A percentile compares a stretch with the other conserved stretches of the same genome.
These are phyloP conservation scores for Botrytis porri DNA, from an alignment of 2,329 filamentous ascomycete genomes.

Conservation along the genomic window DNA sequence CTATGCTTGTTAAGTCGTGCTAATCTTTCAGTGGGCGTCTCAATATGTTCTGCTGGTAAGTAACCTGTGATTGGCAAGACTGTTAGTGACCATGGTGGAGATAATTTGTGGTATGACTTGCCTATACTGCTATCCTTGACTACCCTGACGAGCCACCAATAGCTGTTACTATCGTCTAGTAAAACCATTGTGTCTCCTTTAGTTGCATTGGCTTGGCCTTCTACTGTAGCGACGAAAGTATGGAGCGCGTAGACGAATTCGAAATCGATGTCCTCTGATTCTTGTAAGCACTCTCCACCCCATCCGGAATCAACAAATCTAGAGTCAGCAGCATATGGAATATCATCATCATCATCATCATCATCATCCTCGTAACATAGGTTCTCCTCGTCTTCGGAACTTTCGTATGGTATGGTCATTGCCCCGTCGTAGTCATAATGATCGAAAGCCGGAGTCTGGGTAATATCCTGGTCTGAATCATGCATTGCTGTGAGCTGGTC, in stretches of 20 bases:
- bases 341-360: conserved; percentile 55
- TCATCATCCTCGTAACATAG: conserved; percentile 42
- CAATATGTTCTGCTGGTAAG: conserved; percentile 94
- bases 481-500: conserved; percentile 23
- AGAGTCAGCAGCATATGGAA: conserved; percentile 49
- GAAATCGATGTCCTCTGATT: conserved; percentile 98
- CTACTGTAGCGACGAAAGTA: conserved; percentile 95
- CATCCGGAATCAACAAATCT: conserved; percentile 70
- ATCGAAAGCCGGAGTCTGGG: not conserved
- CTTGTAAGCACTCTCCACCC: conserved; percentile 82
- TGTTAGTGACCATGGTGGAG: conserved; percentile 4
- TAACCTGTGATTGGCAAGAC: conserved; percentile 60
- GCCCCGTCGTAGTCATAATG: conserved; percentile 29
- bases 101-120: conserved; percentile 38
- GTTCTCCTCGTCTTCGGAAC: conserved; percentile 33
- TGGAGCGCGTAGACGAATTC: conserved; percentile 98
- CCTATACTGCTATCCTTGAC: conserved; percentile 96
- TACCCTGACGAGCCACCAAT: conserved; percentile 98
- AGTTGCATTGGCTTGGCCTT: conserved; percentile 95
- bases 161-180: conserved; percentile 97
- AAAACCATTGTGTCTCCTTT: conserved; percentile 99
- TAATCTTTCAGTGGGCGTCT: conserved; percentile 91
- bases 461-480: not conserved
- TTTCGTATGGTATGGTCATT: conserved; percentile 24
- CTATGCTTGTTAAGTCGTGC: conserved; percentile 95